Evolutionary conservation across 2,329 filamentous ascomycete genomes (phyloP).

Genomic region (Fusarium aywerte): DNA sequence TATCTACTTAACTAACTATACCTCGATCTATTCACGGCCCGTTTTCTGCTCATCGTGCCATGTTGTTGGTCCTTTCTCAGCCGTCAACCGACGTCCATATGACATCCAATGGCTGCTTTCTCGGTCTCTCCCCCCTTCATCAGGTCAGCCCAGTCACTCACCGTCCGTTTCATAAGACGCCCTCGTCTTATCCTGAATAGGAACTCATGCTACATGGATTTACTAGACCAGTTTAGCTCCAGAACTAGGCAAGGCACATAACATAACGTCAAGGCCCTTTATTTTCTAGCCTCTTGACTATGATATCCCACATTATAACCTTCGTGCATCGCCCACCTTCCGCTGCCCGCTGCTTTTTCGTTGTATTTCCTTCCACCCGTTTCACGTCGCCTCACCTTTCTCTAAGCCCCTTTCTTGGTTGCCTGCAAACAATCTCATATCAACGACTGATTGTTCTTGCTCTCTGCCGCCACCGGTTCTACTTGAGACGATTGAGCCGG

Average conservation of each 20-base stretch:
- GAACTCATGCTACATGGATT: conserved; percentile 21
- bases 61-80: conserved; percentile 23
- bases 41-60: background rate
- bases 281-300: conserved; percentile 12
- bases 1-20: background rate
- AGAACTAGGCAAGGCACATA: conserved; percentile 31
- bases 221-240: conserved; percentile 17
- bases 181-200: conserved; percentile 34
- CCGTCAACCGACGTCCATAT: conserved; percentile 15
- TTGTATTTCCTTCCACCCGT: conserved; percentile 8
- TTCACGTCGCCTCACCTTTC: background rate
- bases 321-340: conserved; percentile 17
- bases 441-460: background rate
- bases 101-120: conserved; percentile 10
- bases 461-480: background rate
- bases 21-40: background rate
- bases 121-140: background rate
- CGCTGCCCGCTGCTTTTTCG: conserved; percentile 24
- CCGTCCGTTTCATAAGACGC: conserved; percentile 34
- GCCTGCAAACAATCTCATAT: background rate
- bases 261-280: conserved; percentile 24
- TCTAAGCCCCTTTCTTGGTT: background rate
- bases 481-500: background rate
- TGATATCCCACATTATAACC: conserved; percentile 16
- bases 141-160: conserved; percentile 7